Evolutionary conservation across 23 red algal species (phyloP).

Genomic region (Gracilaria domingensis): DNA sequence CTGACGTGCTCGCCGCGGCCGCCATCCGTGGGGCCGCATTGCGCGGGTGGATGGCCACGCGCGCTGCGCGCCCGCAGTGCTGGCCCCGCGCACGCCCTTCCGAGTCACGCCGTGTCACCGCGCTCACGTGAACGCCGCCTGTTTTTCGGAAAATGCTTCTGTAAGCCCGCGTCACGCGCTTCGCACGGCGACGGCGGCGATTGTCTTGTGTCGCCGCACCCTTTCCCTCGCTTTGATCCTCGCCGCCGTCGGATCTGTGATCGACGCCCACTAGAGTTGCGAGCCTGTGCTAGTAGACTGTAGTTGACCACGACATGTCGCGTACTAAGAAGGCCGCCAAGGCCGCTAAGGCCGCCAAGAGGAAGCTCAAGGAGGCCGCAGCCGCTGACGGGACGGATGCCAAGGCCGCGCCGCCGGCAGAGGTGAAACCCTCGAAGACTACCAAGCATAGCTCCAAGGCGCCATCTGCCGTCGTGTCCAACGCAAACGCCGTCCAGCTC

Average conservation of each 20-base stretch:
- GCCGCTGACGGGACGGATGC: background rate
- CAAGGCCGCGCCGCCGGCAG: background rate
- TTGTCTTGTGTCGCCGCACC: background rate
- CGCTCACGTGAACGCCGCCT: background rate
- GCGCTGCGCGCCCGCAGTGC: too few relatives aligned
- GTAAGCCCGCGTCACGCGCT: background rate
- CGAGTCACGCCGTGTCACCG: background rate
- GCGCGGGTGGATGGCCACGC: background rate
- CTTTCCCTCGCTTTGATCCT: background rate
- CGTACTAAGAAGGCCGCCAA: slow-evolving; percentile 4
- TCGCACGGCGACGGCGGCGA: background rate
- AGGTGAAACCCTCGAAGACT: slow-evolving; percentile 10
- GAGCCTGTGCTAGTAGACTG: background rate
- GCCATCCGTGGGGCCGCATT: too few relatives aligned
- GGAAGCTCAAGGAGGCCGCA: background rate
- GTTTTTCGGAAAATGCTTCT: background rate
- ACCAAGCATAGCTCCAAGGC: background rate
- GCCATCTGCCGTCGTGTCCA: slow-evolving; percentile 10
- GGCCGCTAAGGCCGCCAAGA: background rate
- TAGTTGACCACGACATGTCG: background rate
- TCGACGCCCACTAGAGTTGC: too few relatives aligned
- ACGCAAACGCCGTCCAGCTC: slow-evolving; percentile 7
- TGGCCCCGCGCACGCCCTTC: background rate
- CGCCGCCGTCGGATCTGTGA: background rate
- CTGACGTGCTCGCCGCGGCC: background rate